phyloP scores from a whole-genome alignment of 768 basidiomycete species.

The Lanmaoa rubissima region DNA sequence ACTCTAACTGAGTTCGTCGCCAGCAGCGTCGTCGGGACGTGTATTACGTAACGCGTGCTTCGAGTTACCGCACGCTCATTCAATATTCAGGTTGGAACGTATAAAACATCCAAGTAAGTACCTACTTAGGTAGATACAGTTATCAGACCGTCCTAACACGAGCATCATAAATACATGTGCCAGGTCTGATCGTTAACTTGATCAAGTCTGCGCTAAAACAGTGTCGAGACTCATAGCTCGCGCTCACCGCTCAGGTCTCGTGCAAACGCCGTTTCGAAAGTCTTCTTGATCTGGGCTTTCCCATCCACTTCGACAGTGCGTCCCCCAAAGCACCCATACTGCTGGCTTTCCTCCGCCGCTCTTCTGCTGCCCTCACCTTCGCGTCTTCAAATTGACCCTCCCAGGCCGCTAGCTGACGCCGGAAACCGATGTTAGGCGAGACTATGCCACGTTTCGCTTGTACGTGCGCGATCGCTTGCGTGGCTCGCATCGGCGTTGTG shows the following conservation, averaged over 20 bases:
- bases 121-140: neutral
- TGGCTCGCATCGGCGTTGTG: constrained; percentile 47
- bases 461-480: constrained; percentile 54
- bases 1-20: neutral
- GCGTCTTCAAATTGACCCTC: constrained; percentile 29
- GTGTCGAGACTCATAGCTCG: neutral
- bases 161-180: neutral
- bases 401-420: constrained; percentile 50
- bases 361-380: constrained; percentile 19
- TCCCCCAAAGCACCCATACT: constrained; percentile 2
- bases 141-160: neutral
- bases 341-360: constrained; percentile 12
- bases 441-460: constrained; percentile 58
- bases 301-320: constrained; percentile 19
- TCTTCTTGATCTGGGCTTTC: neutral
- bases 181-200: neutral
- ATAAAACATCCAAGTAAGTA: neutral
- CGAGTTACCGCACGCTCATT: neutral
- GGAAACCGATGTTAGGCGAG: constrained; percentile 66
- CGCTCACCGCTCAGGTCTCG: neutral
- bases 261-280: neutral
- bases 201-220: neutral
- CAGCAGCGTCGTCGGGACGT: neutral
- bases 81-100: neutral
- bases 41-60: constrained; percentile 18